Base-by-base conservation (phyloP, 148 eudicot genomes). In the Fagopyrum tataricum region DNA sequence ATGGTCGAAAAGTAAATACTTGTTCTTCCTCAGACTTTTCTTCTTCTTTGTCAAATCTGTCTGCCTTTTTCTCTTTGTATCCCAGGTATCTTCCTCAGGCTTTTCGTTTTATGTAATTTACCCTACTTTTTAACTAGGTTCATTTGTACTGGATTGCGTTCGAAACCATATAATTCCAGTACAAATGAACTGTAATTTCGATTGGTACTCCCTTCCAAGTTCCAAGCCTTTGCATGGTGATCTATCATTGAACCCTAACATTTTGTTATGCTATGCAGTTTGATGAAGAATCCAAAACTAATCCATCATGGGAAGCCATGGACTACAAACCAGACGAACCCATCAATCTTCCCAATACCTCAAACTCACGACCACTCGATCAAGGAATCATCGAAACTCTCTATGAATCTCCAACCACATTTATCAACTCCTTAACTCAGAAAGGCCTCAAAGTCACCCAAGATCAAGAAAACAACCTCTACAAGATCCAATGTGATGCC, bases 291-390 rank as follows among this genome's bases (percentile, higher is more conserved):
- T 70, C 83, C 26, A 78, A 74, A 13, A 64, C 43, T 13, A 90
- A 90, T 71, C 85, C 81, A 11, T 75, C 86, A 71, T 90, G 91
- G 91, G 78, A 90, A 72, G 91, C 91, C 53, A 86, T 90, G 8
- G 90, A 81, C 39, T 90, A 87, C 66, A 48, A 81, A 52, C 80
- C 81, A 7, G 85, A 84, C 61, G 71, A 64, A 1, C 74, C 47
- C 14, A 80, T 67, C 46, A 17, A 73, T 20, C 40, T 52, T 9
- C 37, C 47, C 24, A 67, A 43, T 0, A 17, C 51, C n/a, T 48
- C 73, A 11, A 71, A 82, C 73, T 58, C 84, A 17, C 58, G 91
- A 44, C 91, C 88, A 4, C 83, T 89, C 8, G 81, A 89, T 23
- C 82, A 78, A 43, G 91, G 94, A 5, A 64, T 87, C 1, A 70